Evolutionary conservation across 371 early-diverging fungal species (phyloP).

Genomic region (Cokeromyces recurvatus): DNA sequence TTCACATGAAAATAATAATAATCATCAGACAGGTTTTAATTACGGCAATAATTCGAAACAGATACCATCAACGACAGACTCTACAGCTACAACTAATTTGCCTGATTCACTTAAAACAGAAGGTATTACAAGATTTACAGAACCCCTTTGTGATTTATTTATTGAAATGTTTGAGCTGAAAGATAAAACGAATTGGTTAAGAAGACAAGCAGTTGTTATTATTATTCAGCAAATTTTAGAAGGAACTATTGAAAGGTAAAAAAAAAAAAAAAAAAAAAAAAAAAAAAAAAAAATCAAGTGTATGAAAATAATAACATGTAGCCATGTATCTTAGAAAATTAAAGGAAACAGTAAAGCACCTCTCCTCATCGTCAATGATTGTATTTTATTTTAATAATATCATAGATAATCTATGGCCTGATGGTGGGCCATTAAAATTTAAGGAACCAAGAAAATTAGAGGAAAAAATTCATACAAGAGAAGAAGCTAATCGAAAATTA

Average conservation of each 20-base stretch:
- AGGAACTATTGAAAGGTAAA: constrained; percentile 76
- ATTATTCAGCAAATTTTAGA: constrained; percentile 83
- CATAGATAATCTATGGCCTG: constrained; percentile 49
- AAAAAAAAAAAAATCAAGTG: too few relatives aligned
- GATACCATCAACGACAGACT: constrained; percentile 5
- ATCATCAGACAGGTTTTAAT: too few relatives aligned
- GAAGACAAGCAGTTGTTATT: constrained; percentile 80
- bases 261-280: neutral
- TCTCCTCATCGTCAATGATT: constrained; percentile 41
- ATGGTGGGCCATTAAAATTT: constrained; percentile 31
- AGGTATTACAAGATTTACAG: constrained; percentile 56
- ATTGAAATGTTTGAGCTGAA: constrained; percentile 86
- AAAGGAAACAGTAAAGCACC: constrained; percentile 33
- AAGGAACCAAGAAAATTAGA: constrained; percentile 46
- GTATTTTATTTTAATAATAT: constrained; percentile 34
- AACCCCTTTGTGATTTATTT: constrained; percentile 76
- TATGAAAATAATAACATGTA: too few relatives aligned
- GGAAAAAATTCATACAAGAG: constrained; percentile 49
- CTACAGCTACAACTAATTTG: constrained; percentile 6
- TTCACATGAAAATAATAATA: constrained; percentile 21
- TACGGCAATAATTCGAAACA: too few relatives aligned
- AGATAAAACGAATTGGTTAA: constrained; percentile 82
- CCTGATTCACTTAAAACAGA: constrained; percentile 33
- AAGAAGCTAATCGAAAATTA: constrained; percentile 63
- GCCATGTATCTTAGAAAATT: constrained; percentile 31